A percentile compares a stretch with the other conserved stretches of the same genome.
Conservation (phyloP, 2,329 filamentous ascomycete species). For the Alternaria tenuissima region DNA sequence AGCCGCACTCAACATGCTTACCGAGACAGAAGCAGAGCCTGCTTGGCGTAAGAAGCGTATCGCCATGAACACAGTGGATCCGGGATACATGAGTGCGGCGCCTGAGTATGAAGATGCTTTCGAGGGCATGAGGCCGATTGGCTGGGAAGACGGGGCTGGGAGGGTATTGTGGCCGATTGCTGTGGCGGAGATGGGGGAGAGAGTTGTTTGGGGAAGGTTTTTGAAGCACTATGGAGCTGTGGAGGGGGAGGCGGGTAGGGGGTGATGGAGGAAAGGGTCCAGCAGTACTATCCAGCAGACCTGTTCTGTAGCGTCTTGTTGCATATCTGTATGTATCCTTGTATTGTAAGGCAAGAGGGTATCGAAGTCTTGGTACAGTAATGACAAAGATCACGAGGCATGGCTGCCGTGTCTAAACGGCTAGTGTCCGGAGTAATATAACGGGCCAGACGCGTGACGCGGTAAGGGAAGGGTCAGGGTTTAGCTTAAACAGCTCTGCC, state of each 20-base stretch:
- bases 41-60: constrained; percentile 12
- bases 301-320: neutral
- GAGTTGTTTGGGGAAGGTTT: constrained; percentile 16
- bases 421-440: constrained; percentile 23
- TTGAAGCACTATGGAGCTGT: constrained; percentile 27
- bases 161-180: constrained; percentile 23
- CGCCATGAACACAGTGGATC: constrained; percentile 23
- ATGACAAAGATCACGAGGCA: constrained; percentile 5
- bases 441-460: constrained; percentile 23
- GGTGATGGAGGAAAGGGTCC: constrained; percentile 9
- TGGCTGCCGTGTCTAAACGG: neutral
- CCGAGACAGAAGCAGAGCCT: constrained; percentile 20
- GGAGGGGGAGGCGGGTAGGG: constrained; percentile 14
- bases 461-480: constrained; percentile 13
- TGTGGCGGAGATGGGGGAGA: constrained; percentile 11
- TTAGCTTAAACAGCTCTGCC: constrained; percentile 17
- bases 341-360: neutral
- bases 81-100: constrained; percentile 25
- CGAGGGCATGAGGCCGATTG: constrained; percentile 19
- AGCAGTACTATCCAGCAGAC: neutral
- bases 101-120: constrained; percentile 20
- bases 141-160: constrained; percentile 23
- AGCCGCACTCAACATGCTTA: constrained; percentile 26
- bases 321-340: neutral
- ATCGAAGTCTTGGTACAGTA: neutral